These are phyloP conservation scores for Aspergillus arachidicola DNA, from an alignment of 2,329 filamentous ascomycete species.

Conservation along the genomic window DNA sequence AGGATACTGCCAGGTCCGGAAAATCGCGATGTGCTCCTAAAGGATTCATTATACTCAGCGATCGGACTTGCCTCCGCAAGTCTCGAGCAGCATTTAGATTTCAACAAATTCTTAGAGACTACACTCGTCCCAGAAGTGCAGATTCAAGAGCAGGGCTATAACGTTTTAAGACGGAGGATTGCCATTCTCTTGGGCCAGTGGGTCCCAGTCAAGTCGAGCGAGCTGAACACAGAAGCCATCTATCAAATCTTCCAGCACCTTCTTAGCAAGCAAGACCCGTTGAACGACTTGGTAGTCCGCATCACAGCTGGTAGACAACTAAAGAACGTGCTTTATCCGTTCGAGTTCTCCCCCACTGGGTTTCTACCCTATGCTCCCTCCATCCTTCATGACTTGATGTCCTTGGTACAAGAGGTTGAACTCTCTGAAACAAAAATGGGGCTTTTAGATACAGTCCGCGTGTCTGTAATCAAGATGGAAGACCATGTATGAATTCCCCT, in stretches of 20 bases:
- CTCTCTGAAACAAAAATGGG: constrained; percentile 88
- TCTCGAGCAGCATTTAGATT: constrained; percentile 75
- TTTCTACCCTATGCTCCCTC: constrained; percentile 79
- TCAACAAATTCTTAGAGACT: constrained; percentile 74
- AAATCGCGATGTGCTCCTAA: constrained; percentile 74
- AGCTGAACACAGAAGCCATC: constrained; percentile 69
- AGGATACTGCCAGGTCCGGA: constrained; percentile 47
- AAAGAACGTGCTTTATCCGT: constrained; percentile 77
- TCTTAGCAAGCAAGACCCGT: constrained; percentile 71
- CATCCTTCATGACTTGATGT: constrained; percentile 72
- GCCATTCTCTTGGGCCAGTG: constrained; percentile 88
- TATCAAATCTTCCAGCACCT: constrained; percentile 91
- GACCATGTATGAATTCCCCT: constrained; percentile 55
- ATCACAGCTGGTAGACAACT: constrained; percentile 89
- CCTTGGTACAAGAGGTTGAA: constrained; percentile 76
- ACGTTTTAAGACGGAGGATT: constrained; percentile 82
- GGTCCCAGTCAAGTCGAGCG: constrained; percentile 75
- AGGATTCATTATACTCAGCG: constrained; percentile 93
- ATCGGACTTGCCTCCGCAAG: constrained; percentile 83
- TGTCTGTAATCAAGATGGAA: constrained; percentile 80
- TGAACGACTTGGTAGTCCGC: constrained; percentile 89
- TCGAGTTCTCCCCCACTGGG: constrained; percentile 72
- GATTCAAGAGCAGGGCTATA: constrained; percentile 66
- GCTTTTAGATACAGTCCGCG: constrained; percentile 81
- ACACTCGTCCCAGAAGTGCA: constrained; percentile 81